A percentile compares a stretch with the other conserved stretches of the same genome.
phyloP scores from a whole-genome alignment of 169 alveolate genomes.

The Plasmodium gallinaceum region DNA sequence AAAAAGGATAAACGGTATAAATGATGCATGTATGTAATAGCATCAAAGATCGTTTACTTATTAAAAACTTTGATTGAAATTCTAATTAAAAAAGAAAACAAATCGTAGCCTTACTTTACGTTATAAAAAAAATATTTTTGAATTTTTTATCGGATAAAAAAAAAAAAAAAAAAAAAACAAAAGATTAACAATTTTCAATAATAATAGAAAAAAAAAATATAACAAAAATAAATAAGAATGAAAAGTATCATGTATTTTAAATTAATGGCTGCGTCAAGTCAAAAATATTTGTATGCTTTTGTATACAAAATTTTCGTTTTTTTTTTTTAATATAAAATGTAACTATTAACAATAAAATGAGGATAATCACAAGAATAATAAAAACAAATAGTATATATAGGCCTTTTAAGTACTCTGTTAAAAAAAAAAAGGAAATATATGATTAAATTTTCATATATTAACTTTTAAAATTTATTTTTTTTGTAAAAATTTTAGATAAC shows the following conservation, averaged over 20 bases:
- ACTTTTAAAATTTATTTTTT: not conserved
- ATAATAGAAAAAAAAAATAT: not conserved
- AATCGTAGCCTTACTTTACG: too few relatives aligned
- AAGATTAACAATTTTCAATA: not conserved
- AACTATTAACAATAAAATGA: constrained; percentile 32
- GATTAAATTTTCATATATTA: not conserved
- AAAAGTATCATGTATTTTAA: not conserved
- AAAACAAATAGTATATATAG: constrained; percentile 51
- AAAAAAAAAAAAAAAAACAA: not conserved
- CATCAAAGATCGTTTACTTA: too few relatives aligned
- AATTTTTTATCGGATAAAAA: not conserved
- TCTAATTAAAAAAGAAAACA: too few relatives aligned
- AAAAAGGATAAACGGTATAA: too few relatives aligned
- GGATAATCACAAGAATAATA: constrained; percentile 43
- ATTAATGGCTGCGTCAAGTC: constrained; percentile 62
- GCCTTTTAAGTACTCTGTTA: constrained; percentile 64
- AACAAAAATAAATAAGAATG: not conserved
- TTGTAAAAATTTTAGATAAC: not conserved
- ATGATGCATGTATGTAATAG: too few relatives aligned
- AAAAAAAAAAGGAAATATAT: constrained; percentile 4
- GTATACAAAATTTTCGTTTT: not conserved
- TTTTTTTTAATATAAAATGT: constrained; percentile 40
- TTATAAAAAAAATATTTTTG: too few relatives aligned
- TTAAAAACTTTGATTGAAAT: too few relatives aligned
- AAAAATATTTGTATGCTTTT: constrained; percentile 7